Evolutionary conservation across 176 grass and related monocot genomes (phyloP).

Genomic region (Microstegium vimineum): DNA sequence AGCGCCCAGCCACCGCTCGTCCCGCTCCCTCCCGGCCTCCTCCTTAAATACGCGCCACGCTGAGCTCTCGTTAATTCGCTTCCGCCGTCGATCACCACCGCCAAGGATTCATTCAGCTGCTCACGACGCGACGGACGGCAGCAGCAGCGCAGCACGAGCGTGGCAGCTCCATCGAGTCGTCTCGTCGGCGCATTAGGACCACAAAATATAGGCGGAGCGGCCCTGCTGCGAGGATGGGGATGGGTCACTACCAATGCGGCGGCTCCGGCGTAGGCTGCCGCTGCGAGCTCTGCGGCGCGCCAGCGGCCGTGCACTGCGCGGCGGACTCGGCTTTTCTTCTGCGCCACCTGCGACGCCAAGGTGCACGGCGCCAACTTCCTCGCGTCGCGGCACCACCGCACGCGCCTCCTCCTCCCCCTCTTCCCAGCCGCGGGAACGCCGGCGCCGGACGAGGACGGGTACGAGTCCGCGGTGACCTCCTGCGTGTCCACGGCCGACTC

Average conservation of each 20-base stretch:
- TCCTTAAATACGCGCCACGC: slow-evolving; percentile 22
- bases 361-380: slow-evolving; percentile 97
- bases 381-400: slow-evolving; percentile 66
- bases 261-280: neutral
- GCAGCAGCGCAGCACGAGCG: neutral
- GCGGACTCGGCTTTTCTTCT: slow-evolving; percentile 67
- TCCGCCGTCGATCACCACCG: neutral
- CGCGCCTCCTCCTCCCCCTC: too few relatives aligned
- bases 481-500: slow-evolving; percentile 37
- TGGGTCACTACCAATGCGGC: neutral
- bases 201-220: neutral
- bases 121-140: neutral
- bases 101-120: neutral
- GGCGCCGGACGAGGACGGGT: neutral
- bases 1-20: neutral
- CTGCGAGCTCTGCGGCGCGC: slow-evolving; percentile 55
- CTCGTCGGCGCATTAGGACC: too few relatives aligned
- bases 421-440: neutral
- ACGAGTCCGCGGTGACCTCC: neutral
- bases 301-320: slow-evolving; percentile 70
- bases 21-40: neutral
- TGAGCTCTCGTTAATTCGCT: neutral
- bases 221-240: too few relatives aligned
- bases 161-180: neutral
- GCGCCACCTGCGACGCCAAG: slow-evolving; percentile 58